phyloP scores from a whole-genome alignment of 257 asterid genomes.

The Hygrophila difformis region DNA sequence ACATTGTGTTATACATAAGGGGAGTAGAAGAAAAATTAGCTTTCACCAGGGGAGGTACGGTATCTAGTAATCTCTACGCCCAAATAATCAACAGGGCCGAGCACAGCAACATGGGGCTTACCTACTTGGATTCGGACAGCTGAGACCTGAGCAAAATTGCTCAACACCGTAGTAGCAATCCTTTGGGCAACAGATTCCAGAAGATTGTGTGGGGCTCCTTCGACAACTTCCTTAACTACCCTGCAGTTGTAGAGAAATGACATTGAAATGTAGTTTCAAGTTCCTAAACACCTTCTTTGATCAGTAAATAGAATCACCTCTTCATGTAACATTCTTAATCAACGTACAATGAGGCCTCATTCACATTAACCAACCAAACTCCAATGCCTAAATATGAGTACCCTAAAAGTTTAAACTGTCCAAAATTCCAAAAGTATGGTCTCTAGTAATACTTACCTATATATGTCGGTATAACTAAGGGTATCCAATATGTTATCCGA shows the following conservation, averaged over 20 bases:
- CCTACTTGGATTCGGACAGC: conserved; percentile 70
- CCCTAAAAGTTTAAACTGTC: too few relatives aligned
- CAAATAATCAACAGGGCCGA: conserved; percentile 70
- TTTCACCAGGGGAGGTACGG: conserved; percentile 15
- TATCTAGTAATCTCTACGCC: conserved; percentile 71
- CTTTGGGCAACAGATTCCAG: conserved; percentile 71
- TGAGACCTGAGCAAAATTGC: conserved; percentile 40
- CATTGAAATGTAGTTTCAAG: background rate
- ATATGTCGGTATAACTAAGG: conserved; percentile 73
- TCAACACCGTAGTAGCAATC: conserved; percentile 51
- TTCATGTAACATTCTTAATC: too few relatives aligned
- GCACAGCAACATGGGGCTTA: conserved; percentile 87
- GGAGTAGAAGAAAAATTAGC: too few relatives aligned
- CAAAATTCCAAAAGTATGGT: too few relatives aligned
- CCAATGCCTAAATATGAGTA: too few relatives aligned
- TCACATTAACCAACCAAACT: too few relatives aligned
- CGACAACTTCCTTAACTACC: conserved; percentile 57
- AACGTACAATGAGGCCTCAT: too few relatives aligned
- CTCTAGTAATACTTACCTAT: too few relatives aligned
- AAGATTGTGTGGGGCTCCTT: conserved; percentile 67
- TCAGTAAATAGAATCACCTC: too few relatives aligned
- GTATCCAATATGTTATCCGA: conserved; percentile 70
- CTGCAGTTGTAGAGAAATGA: conserved; percentile 27
- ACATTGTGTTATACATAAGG: too few relatives aligned
- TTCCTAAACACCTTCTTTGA: background rate